These are phyloP conservation scores for Chlamydomonas sp. DNA, from an alignment of 139 green algal genomes.

Conservation along the genomic window DNA sequence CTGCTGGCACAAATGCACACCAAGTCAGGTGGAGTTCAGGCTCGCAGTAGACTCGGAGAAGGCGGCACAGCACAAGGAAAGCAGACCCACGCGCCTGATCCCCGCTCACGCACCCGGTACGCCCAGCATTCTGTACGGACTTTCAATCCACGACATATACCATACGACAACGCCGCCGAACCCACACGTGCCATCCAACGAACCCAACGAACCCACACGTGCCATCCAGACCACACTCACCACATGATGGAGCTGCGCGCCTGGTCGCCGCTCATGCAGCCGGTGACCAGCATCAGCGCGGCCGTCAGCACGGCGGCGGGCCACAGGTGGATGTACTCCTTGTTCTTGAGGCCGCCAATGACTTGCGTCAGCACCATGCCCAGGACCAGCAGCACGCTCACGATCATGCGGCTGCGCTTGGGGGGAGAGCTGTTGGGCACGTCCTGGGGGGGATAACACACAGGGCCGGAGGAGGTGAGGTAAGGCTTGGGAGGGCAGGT, in stretches of 20 bases:
- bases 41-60: neutral
- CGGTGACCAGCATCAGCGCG: constrained; percentile 70
- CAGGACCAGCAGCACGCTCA: constrained; percentile 49
- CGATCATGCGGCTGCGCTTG: constrained; percentile 47
- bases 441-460: neutral
- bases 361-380: constrained; percentile 64
- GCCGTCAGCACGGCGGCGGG: constrained; percentile 61
- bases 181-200: too few relatives aligned
- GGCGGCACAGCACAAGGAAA: neutral
- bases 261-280: constrained; percentile 70
- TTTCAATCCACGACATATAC: neutral
- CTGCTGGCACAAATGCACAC: neutral
- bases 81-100: too few relatives aligned
- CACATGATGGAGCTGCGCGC: constrained; percentile 57
- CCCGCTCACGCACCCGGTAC: too few relatives aligned
- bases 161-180: too few relatives aligned
- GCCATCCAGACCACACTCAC: constrained; percentile 18
- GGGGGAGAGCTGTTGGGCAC: constrained; percentile 36
- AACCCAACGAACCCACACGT: too few relatives aligned
- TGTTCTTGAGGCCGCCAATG: constrained; percentile 31
- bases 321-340: constrained; percentile 62
- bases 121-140: too few relatives aligned
- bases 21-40: neutral
- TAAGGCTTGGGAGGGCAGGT: too few relatives aligned
- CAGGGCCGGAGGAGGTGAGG: neutral